Percentiles rank a stretch among this genome's conserved stretches.
Conservation (phyloP, 805 yeast genomes). For the Candida takata region DNA sequence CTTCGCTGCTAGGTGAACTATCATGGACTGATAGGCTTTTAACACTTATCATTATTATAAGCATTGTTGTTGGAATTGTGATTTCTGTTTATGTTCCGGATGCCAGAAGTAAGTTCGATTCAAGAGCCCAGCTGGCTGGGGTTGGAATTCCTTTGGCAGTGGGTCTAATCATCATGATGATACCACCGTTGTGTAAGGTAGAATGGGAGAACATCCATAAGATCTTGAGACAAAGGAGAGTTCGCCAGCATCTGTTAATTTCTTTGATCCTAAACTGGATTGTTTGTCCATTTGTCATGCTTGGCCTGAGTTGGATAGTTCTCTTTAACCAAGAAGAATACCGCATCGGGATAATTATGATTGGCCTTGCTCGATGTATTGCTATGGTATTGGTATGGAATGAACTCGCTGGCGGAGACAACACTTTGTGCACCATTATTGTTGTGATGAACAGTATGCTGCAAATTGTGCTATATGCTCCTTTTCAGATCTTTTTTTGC, state of each 20-base stretch:
- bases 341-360: slow-evolving; percentile 47
- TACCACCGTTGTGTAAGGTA: slow-evolving; percentile 49
- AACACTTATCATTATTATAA: slow-evolving; percentile 29
- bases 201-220: slow-evolving; percentile 39
- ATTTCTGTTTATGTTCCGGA: slow-evolving; percentile 36
- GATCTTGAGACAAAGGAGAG: slow-evolving; percentile 18
- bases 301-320: slow-evolving; percentile 47
- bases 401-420: slow-evolving; percentile 46
- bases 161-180: slow-evolving; percentile 50
- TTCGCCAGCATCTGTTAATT: slow-evolving; percentile 28
- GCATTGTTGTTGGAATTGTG: slow-evolving; percentile 33
- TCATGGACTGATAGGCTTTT: slow-evolving; percentile 29
- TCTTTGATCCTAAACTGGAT: slow-evolving; percentile 48
- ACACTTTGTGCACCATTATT: slow-evolving; percentile 42
- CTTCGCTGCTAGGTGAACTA: slow-evolving; percentile 2
- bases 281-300: slow-evolving; percentile 50
- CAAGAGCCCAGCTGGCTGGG: slow-evolving; percentile 27
- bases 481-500: slow-evolving; percentile 41
- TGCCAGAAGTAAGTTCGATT: slow-evolving; percentile 29
- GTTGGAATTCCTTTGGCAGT: slow-evolving; percentile 40
- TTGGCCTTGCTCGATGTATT: slow-evolving; percentile 53
- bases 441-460: slow-evolving; percentile 44
- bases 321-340: slow-evolving; percentile 42
- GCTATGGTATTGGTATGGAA: slow-evolving; percentile 61
- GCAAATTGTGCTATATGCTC: slow-evolving; percentile 47